Base-by-base conservation (phyloP, 1,284 basidiomycete genomes). In the Sanghuangporus weigelae region DNA sequence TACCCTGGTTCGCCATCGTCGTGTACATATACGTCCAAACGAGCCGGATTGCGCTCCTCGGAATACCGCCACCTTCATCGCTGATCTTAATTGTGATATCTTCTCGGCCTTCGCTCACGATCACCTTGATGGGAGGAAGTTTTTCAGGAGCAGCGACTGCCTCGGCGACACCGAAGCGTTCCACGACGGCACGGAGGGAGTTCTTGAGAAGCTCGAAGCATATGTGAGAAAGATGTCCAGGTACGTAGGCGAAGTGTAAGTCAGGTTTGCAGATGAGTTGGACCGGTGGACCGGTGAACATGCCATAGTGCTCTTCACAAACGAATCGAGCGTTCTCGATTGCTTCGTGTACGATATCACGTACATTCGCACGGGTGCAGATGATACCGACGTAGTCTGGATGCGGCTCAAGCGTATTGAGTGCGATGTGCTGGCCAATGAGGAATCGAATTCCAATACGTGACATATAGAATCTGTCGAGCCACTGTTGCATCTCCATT, bases 21-120 rank as follows among this genome's bases (percentile, higher is more conserved):
- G 97, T 99, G 74, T 99, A 99, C 90, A 96, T 96, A 76, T 96
- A 99, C 64, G 96, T 98, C 96, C 96, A 99, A 59, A 98, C 97
- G 60, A 97, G 82, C 4, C 95, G 93, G 39, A 98, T 90, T 0
- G 95, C 96, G 70, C 92, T 93, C 55, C 96, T 79, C 19, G 95
- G 87, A 65, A 99, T 99, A 1, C 97, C 97, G 5, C 96, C 97
- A 10, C 96, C 96, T 73, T 99, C 96, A 74, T 95, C 93, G 23
- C 84, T 87, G 69, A 99, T 98, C 84, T 99, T 99, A 84, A 99
- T 95, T 7, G 96, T 99, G 70, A 99, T 98, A 74, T 99, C 96
- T 74, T 91, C 90, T 68, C 87, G 90, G 12, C 95, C 95, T 73
- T 98, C 95, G 1, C 98, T 93, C 23, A 98, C 96, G 64, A 99